phyloP scores from a whole-genome alignment of 352 stramenopile species.

The Peronospora belbahrii region DNA sequence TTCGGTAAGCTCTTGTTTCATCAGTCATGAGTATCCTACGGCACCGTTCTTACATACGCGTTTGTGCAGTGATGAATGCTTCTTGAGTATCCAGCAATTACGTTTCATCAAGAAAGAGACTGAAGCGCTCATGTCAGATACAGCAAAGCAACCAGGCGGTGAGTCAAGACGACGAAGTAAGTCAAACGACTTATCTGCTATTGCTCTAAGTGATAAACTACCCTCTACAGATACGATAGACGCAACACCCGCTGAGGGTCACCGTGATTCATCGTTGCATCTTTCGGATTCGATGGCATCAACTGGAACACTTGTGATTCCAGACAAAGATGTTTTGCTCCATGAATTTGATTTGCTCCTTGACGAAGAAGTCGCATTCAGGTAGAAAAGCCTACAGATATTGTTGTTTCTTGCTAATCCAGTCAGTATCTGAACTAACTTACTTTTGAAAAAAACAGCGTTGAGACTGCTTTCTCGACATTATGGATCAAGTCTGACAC shows the following conservation, averaged over 20 bases:
- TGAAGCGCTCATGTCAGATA: slow-evolving; percentile 38
- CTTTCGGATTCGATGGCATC: slow-evolving; percentile 8
- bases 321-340: slow-evolving; percentile 41
- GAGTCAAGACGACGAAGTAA: slow-evolving; percentile 16
- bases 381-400: slow-evolving; percentile 30
- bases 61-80: slow-evolving; percentile 58
- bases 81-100: slow-evolving; percentile 69
- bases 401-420: not conserved
- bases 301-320: slow-evolving; percentile 17
- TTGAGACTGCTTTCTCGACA: slow-evolving; percentile 49
- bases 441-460: slow-evolving; percentile 28
- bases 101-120: slow-evolving; percentile 72
- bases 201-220: slow-evolving; percentile 15
- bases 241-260: slow-evolving; percentile 4
- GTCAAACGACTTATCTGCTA: slow-evolving; percentile 19
- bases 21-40: not conserved
- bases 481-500: slow-evolving; percentile 56
- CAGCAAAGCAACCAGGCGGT: slow-evolving; percentile 2
- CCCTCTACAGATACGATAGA: slow-evolving; percentile 1
- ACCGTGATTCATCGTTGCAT: not conserved
- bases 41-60: not conserved
- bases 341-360: slow-evolving; percentile 68
- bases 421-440: not conserved
- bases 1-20: slow-evolving; percentile 33
- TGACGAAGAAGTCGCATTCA: slow-evolving; percentile 59